Percentiles rank a stretch among this genome's conserved stretches.
These are phyloP conservation scores for Cyclocybe aegerita DNA, from an alignment of 768 basidiomycete species.

Conservation along the genomic window DNA sequence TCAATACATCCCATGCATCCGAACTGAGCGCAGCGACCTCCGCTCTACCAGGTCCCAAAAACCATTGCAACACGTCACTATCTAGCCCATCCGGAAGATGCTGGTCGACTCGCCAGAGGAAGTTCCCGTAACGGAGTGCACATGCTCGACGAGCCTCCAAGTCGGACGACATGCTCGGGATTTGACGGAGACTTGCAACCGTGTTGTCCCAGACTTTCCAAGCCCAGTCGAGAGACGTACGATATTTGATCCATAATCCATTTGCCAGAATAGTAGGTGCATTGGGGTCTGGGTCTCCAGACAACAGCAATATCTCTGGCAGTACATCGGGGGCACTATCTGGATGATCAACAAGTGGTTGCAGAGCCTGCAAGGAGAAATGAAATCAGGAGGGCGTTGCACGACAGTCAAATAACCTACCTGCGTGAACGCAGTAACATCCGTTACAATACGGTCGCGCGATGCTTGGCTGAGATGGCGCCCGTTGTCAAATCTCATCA, in stretches of 20 bases:
- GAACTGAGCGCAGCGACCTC: slow-evolving; percentile 58
- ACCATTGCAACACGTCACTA: slow-evolving; percentile 69
- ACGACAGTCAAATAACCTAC: slow-evolving; percentile 35
- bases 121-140: slow-evolving; percentile 66
- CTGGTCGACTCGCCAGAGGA: slow-evolving; percentile 73
- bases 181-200: slow-evolving; percentile 69
- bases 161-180: slow-evolving; percentile 56
- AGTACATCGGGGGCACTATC: slow-evolving; percentile 45
- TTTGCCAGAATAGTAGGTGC: slow-evolving; percentile 73
- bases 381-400: not conserved
- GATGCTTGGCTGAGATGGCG: slow-evolving; percentile 52
- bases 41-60: slow-evolving; percentile 62
- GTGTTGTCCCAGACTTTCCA: slow-evolving; percentile 87
- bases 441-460: slow-evolving; percentile 59
- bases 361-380: slow-evolving; percentile 39
- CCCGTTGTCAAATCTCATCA: slow-evolving; percentile 66
- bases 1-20: slow-evolving; percentile 69
- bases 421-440: slow-evolving; percentile 60
- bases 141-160: slow-evolving; percentile 44
- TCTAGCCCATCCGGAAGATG: slow-evolving; percentile 77
- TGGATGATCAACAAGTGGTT: slow-evolving; percentile 38
- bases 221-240: slow-evolving; percentile 70
- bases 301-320: slow-evolving; percentile 70
- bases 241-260: slow-evolving; percentile 81
- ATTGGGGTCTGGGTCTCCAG: slow-evolving; percentile 54